Evolutionary conservation across 495 filamentous ascomycete genomes (phyloP).

Genomic region (Penicillium psychrofluorescens): DNA sequence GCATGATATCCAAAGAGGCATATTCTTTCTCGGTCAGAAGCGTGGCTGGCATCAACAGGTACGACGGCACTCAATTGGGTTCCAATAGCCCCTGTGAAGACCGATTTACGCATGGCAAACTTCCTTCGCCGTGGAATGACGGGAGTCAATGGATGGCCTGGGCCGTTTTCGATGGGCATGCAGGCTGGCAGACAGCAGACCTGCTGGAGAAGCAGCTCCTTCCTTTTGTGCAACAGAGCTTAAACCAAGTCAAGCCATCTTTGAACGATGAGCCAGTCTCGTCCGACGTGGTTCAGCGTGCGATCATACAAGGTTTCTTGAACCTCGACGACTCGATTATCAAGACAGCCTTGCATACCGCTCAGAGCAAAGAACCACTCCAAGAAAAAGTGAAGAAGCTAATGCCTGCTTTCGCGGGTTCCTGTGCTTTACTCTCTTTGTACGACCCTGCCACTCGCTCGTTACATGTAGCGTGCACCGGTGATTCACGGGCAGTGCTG

Average conservation of each 20-base stretch:
- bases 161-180: conserved; percentile 46
- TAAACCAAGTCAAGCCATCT: conserved; percentile 15
- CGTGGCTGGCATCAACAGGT: conserved; percentile 27
- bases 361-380: conserved; percentile 13
- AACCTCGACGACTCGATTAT: conserved; percentile 45
- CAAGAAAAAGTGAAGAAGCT: conserved; percentile 26
- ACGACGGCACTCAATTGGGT: conserved; percentile 37
- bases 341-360: conserved; percentile 24
- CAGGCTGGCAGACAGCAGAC: conserved; percentile 36
- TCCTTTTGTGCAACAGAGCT: conserved; percentile 29
- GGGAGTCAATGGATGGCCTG: conserved; percentile 39
- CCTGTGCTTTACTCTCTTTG: conserved; percentile 52
- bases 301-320: conserved; percentile 41
- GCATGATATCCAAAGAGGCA: conserved; percentile 16
- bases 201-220: conserved; percentile 33
- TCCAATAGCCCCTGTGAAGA: conserved; percentile 45
- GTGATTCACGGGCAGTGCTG: conserved; percentile 55
- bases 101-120: conserved; percentile 34
- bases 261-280: conserved; percentile 2
- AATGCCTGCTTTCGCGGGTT: conserved; percentile 44
- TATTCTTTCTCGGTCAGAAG: conserved; percentile 22
- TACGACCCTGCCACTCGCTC: conserved; percentile 42
- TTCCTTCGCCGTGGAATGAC: conserved; percentile 29
- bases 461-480: conserved; percentile 51
- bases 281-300: conserved; percentile 26